Evolutionary conservation across 371 early-diverging fungal species (phyloP), one percentile per base, ranked within the genome.

Genomic region (Amoeboaphelidium occidentale): DNA sequence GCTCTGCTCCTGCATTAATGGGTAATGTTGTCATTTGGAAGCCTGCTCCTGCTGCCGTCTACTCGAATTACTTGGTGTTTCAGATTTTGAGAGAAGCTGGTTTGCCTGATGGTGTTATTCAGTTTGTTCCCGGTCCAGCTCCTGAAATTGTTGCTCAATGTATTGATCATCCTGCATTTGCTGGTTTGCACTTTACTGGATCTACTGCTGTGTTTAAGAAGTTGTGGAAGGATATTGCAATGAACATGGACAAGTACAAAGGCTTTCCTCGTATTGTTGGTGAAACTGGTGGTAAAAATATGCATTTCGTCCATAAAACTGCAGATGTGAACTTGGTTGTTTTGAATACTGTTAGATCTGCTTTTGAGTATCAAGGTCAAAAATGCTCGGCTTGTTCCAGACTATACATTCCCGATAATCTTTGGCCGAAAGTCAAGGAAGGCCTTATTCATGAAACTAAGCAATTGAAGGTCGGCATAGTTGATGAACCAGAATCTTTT

Each of bases 211-310:
- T 96, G 27, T 96, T 96, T 75, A 82, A 82, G 64, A 65, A 74
- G 56, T 67, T 96, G 61, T 93, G 92, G 92, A 70, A 76, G 64
- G 69, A 81, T 54, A 85, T 92, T 57, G 84, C 78, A 50, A 68
- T 76, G 60, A 90, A 90, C 70, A 74, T 93, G 47, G 79, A 88
- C 52, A 68, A 56, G 44, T 94, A 92, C 73, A 72, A 72, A 62
- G 73, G 76, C 48, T 96, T 89, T 62, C 97, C 97, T 45, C 82
- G 97, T 61, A 79, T 92, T 46, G 94, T 93, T 25, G 97, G 94
- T 57, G 97, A 92, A 64, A 92, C 93, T 39, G 94, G 94, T 59
- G 94, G 94, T 52, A 96, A 96, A 75, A 96, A 94, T 75, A 89
- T 84, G 75, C 97, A 96, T 58, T 66, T 96, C 54, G 55, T 93